phyloP scores from a whole-genome alignment of 148 eudicot species.

The Rhododendron kiyosumense region DNA sequence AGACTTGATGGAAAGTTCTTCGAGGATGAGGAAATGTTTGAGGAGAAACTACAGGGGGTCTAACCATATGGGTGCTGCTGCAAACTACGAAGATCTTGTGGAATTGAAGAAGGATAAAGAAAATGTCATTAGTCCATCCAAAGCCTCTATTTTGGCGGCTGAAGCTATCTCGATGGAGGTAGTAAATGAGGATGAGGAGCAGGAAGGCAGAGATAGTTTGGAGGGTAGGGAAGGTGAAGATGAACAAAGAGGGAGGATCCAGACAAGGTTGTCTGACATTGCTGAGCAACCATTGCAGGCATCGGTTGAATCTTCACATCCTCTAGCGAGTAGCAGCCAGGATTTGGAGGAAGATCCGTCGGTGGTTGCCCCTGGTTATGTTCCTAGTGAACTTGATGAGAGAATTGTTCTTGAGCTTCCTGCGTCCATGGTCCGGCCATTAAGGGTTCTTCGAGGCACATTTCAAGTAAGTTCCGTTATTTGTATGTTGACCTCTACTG shows the following conservation, averaged over 20 bases:
- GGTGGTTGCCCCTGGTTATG: slow-evolving; percentile 83
- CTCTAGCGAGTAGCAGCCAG: slow-evolving; percentile 42
- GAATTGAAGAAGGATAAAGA: slow-evolving; percentile 37
- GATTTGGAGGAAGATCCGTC: slow-evolving; percentile 49
- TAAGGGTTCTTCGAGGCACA: slow-evolving; percentile 77
- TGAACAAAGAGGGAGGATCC: slow-evolving; percentile 42
- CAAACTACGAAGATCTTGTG: slow-evolving; percentile 57
- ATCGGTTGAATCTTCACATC: slow-evolving; percentile 37
- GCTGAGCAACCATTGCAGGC: slow-evolving; percentile 43
- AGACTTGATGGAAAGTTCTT: slow-evolving; percentile 81
- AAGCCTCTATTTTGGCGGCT: slow-evolving; percentile 63
- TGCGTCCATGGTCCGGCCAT: slow-evolving; percentile 84
- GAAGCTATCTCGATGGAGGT: slow-evolving; percentile 79
- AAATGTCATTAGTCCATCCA: slow-evolving; percentile 49
- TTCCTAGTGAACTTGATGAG: slow-evolving; percentile 84
- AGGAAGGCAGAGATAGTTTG: slow-evolving; percentile 30
- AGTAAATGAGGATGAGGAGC: slow-evolving; percentile 72
- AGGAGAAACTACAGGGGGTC: slow-evolving; percentile 81
- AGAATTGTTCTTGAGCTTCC: slow-evolving; percentile 91
- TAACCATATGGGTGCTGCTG: slow-evolving; percentile 84
- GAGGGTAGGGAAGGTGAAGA: slow-evolving; percentile 37
- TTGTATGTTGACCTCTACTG: background rate
- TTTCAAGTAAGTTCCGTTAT: slow-evolving; percentile 70
- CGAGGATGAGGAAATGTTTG: slow-evolving; percentile 83
- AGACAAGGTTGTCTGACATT: slow-evolving; percentile 38